Evolutionary conservation across 805 yeast genomes (phyloP), one percentile per base, ranked within the genome.

Genomic region (Cyberlindnera meyerae): DNA sequence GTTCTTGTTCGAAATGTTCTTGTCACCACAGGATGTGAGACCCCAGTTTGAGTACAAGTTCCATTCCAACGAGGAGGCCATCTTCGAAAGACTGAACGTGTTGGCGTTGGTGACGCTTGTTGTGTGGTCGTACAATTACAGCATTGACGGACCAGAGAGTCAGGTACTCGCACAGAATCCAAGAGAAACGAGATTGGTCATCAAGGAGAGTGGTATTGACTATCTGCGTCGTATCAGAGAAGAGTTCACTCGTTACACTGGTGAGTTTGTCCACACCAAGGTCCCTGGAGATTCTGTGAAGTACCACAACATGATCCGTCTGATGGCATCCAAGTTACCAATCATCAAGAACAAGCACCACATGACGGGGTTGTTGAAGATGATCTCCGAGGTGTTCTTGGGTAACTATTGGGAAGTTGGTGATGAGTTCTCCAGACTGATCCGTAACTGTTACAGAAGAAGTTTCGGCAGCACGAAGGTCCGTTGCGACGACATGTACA

Each of bases 1-100:
- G 45, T 65, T 78, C 38, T 49, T 82, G 18, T 75, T 73, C 60
- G 86, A 81, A 50, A 73, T 75, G 73, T 71, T 76, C 43, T 52
- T 80, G 30, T 63, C 68, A 9, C 79, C 76, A n/a, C 70, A 67
- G 45, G 77, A 71, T 44, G 55, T 64, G 11, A 43, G 47, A 17
- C 24, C 58, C 28, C 72, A 70, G 27, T 61, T 61, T 29, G 63
- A 63, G 26, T 70, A 52, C 31, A 44, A 65, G 33, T 76, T 75
- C 54, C 66, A 70, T 32, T 71, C 77, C 0, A 73, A 73, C 40
- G 54, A 66, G 4, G 82, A 78, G 49, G 70, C 75, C 5, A 61
- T 71, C 33, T 63, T 65, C 39, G 61, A 65, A 21, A 51, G 67
- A 34, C 49, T 61, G 18, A 61, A 62, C 35, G 59, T 61, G 3